These are phyloP conservation scores for Plasmopara viticola DNA, from an alignment of 352 stramenopile genomes.

Conservation along the genomic window DNA sequence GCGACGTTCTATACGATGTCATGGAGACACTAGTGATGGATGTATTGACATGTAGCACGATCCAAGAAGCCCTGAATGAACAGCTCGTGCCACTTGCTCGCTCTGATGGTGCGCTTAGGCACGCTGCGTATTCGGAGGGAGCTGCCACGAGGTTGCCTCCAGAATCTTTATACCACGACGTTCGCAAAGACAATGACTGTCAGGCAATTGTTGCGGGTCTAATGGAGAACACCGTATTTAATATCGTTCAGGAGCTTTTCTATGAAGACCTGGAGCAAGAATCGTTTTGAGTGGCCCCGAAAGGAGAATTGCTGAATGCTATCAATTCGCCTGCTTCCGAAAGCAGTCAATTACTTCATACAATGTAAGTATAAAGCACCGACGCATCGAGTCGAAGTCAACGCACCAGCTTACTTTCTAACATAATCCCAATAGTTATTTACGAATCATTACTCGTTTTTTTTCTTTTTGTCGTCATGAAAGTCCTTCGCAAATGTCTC, in stretches of 20 bases:
- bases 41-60: constrained; percentile 40
- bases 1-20: constrained; percentile 42
- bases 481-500: constrained; percentile 98
- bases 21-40: constrained; percentile 60
- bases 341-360: constrained; percentile 12
- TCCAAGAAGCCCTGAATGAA: constrained; percentile 40
- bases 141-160: constrained; percentile 5
- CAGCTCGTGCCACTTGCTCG: constrained; percentile 29
- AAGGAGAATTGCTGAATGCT: constrained; percentile 37
- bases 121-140: constrained; percentile 9
- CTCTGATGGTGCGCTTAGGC: constrained; percentile 18
- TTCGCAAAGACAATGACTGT: constrained; percentile 52
- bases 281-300: constrained; percentile 58
- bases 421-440: constrained; percentile 8
- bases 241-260: constrained; percentile 80
- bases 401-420: constrained; percentile 9
- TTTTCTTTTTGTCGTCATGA: constrained; percentile 50
- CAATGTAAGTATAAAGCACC: constrained; percentile 6
- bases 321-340: constrained; percentile 1
- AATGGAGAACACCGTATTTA: constrained; percentile 77
- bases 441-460: constrained; percentile 22
- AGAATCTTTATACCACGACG: constrained; percentile 18
- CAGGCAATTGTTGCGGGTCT: constrained; percentile 50
- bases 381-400: not conserved
- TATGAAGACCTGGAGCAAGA: constrained; percentile 66